These are phyloP conservation scores for Leishmania turanica DNA, from an alignment of 208 protist genomes.

Conservation along the genomic window DNA sequence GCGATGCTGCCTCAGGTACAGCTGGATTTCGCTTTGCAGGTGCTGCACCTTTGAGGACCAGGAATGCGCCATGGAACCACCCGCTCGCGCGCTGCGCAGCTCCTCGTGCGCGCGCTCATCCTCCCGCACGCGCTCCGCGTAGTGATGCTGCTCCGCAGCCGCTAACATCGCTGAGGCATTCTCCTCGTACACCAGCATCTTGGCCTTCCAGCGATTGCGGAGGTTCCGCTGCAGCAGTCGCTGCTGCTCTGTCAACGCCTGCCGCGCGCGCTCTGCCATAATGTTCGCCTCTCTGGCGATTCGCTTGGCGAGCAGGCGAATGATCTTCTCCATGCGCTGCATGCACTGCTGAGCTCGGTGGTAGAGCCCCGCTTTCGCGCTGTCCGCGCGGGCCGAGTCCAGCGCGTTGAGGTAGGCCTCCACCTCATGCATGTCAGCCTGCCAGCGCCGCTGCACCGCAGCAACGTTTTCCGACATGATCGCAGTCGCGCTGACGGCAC, in stretches of 20 bases:
- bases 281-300: slow-evolving; percentile 32
- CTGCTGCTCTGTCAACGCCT: slow-evolving; percentile 35
- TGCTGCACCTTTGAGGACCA: slow-evolving; percentile 24
- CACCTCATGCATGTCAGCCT: slow-evolving; percentile 38
- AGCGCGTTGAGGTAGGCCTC: slow-evolving; percentile 42
- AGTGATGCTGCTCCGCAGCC: slow-evolving; percentile 35
- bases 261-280: slow-evolving; percentile 29
- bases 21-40: slow-evolving; percentile 34
- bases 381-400: slow-evolving; percentile 50
- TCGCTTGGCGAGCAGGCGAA: slow-evolving; percentile 46
- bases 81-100: neutral
- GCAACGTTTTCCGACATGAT: slow-evolving; percentile 8
- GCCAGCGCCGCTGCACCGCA: slow-evolving; percentile 16
- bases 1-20: slow-evolving; percentile 36
- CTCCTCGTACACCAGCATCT: slow-evolving; percentile 38
- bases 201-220: slow-evolving; percentile 39
- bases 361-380: slow-evolving; percentile 39
- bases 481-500: neutral
- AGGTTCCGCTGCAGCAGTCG: slow-evolving; percentile 43
- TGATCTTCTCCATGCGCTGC: slow-evolving; percentile 47
- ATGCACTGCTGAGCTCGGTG: slow-evolving; percentile 47
- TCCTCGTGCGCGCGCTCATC: slow-evolving; percentile 17
- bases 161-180: slow-evolving; percentile 33
- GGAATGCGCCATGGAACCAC: neutral
- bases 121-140: slow-evolving; percentile 32